Conservation (phyloP, 441 rosid species). For the Jatropha multifida region DNA sequence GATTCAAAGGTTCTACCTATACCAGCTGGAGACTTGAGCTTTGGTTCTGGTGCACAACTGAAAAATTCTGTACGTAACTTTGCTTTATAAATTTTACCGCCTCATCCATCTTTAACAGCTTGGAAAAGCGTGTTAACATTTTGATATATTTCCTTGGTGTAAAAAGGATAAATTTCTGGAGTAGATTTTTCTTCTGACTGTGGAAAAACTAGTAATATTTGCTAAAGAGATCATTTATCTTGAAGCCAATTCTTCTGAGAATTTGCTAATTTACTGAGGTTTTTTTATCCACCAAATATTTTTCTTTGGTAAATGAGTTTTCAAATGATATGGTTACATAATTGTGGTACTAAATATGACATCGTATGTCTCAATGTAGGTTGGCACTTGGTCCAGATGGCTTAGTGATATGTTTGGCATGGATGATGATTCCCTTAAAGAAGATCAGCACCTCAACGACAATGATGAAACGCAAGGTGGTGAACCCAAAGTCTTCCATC, state of each 20-base stretch:
- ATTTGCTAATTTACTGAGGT: constrained; percentile 1
- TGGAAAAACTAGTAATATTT: not conserved
- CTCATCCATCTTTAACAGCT: not conserved
- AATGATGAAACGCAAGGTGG: constrained; percentile 34
- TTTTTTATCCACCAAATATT: not conserved
- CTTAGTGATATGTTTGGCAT: constrained; percentile 62
- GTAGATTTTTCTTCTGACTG: not conserved
- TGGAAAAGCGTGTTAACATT: not conserved
- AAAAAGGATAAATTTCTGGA: not conserved
- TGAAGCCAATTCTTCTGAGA: not conserved
- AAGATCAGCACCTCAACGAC: constrained; percentile 30
- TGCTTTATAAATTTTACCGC: not conserved
- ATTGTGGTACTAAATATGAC: not conserved
- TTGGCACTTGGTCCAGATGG: constrained; percentile 85
- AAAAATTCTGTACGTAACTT: constrained; percentile 65
- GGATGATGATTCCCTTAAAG: constrained; percentile 45
- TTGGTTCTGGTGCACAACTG: constrained; percentile 90
- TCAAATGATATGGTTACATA: not conserved
- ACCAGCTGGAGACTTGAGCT: constrained; percentile 81
- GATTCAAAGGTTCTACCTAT: constrained; percentile 81
- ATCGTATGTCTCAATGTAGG: constrained; percentile 39
- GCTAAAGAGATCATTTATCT: not conserved
- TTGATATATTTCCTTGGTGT: not conserved
- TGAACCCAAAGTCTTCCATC: constrained; percentile 43
- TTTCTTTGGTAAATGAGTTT: constrained; percentile 1